Evolutionary conservation across 1,284 basidiomycete species (phyloP).

Genomic region (Ceratorhiza oryzae-sativae): DNA sequence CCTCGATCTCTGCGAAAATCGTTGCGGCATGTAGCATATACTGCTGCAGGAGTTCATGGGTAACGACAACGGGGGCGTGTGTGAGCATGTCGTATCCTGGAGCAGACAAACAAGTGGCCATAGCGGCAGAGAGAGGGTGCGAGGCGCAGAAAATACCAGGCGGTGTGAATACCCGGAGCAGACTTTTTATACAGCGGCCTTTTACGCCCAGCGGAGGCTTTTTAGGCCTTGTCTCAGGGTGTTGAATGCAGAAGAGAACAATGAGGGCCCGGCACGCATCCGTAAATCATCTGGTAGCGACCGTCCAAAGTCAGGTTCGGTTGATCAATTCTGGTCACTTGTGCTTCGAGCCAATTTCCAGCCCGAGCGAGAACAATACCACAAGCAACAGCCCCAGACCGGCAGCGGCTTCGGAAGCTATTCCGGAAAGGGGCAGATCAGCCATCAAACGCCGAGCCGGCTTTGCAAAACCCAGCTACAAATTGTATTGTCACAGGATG

Average conservation of each 20-base stretch:
- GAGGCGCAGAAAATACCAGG: background rate
- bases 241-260: conserved; percentile 19
- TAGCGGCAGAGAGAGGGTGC: background rate
- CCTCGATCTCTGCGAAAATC: conserved; percentile 9
- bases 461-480: background rate
- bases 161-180: background rate
- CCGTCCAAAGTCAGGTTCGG: conserved; percentile 2
- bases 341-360: conserved; percentile 15
- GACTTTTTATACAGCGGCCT: conserved; percentile 25
- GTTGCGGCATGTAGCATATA: conserved; percentile 21
- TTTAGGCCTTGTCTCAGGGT: conserved; percentile 29
- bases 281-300: conserved; percentile 32
- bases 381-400: conserved; percentile 5
- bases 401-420: conserved; percentile 20
- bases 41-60: conserved; percentile 18
- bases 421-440: conserved; percentile 13
- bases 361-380: conserved; percentile 31
- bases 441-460: conserved; percentile 1
- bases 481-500: conserved; percentile 25
- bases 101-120: conserved; percentile 10
- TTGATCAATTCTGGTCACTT: conserved; percentile 17
- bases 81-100: conserved; percentile 3
- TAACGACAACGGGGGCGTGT: conserved; percentile 3
- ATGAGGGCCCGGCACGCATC: conserved; percentile 24
- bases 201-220: conserved; percentile 20